Base-by-base conservation (phyloP, 2,329 filamentous ascomycete genomes). In the Trichoderma harzianum region DNA sequence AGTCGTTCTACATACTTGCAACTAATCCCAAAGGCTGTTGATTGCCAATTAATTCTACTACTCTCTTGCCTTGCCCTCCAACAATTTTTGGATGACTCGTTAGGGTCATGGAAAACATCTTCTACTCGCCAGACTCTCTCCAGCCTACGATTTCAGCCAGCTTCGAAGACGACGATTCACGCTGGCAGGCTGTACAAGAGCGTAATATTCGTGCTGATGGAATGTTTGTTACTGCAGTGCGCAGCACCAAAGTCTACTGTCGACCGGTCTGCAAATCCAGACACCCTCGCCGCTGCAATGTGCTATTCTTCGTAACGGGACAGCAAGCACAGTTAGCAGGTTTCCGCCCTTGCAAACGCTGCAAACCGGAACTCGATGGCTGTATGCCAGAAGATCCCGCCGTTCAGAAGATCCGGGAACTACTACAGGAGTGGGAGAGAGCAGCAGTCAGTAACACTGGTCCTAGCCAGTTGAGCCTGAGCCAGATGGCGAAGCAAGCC, bases 241-340 rank as follows among this genome's bases (percentile, higher is more conserved):
- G 36, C 16, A 63, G 60, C 60, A 63, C 60, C 10, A 63, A 63
- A 47, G 60, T 63, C 16, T 63, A 43, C 39, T 63, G 60, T 36
- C 60, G 60, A 21, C 60, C 60, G 16, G 60, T 63, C 18, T 63
- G 60, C 60, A 63, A 63, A 63, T 63, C 60, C 7, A 63, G 60
- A 16, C 60, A 63, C 3, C 60, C 60, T 28, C 60, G 60, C 34
- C 60, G 60, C 21, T 63, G 36, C 60, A 63, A 63, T 47, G 60
- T 63, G 8, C 26, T 36, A 26, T 63, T 63, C 36, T 63, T 43
- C 11, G 36, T 36, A 12, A 63, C 60, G 6, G 60, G 34, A n/a
- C 16, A 63, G 10, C 60, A 63, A 18, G 60, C 60, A 63, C 34
- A 63, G 3, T 11, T 18, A 6, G 24, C 60, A 12, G 60, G 60